Conservation (phyloP, 352 stramenopile species). For the Globisporangium perplexum region DNA sequence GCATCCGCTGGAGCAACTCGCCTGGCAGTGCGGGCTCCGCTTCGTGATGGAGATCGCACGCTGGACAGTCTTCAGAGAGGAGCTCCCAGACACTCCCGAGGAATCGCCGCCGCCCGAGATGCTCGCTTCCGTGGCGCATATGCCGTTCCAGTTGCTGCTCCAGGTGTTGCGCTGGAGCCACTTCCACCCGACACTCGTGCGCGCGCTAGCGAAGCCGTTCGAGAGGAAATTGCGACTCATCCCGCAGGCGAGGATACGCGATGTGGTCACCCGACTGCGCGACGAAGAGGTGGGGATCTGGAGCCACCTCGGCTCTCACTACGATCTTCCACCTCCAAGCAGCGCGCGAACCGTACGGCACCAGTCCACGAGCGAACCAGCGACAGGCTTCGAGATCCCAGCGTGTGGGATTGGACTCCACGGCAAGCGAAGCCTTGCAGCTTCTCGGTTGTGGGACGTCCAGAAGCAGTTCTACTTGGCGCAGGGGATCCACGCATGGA, state of each 20-base stretch:
- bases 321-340: neutral
- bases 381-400: neutral
- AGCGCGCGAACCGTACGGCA: neutral
- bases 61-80: conserved; percentile 9
- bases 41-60: conserved; percentile 50
- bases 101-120: conserved; percentile 11
- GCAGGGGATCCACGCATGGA: conserved; percentile 75
- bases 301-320: conserved; percentile 7
- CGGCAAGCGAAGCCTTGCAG: conserved; percentile 24
- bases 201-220: conserved; percentile 33
- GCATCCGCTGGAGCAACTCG: conserved; percentile 32
- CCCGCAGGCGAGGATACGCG: conserved; percentile 31
- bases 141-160: conserved; percentile 68
- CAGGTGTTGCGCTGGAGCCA: conserved; percentile 67
- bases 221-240: conserved; percentile 40
- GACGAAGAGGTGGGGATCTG: conserved; percentile 24
- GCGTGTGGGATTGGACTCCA: neutral
- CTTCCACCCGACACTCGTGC: conserved; percentile 48
- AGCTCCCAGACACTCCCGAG: neutral
- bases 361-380: neutral
- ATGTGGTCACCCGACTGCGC: conserved; percentile 29
- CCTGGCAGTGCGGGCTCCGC: conserved; percentile 40
- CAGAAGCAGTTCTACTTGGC: conserved; percentile 79
- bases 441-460: conserved; percentile 59
- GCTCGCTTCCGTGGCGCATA: conserved; percentile 28